Base-by-base conservation (phyloP, 1,284 basidiomycete species). In the Cryptococcus jaspeensis region DNA sequence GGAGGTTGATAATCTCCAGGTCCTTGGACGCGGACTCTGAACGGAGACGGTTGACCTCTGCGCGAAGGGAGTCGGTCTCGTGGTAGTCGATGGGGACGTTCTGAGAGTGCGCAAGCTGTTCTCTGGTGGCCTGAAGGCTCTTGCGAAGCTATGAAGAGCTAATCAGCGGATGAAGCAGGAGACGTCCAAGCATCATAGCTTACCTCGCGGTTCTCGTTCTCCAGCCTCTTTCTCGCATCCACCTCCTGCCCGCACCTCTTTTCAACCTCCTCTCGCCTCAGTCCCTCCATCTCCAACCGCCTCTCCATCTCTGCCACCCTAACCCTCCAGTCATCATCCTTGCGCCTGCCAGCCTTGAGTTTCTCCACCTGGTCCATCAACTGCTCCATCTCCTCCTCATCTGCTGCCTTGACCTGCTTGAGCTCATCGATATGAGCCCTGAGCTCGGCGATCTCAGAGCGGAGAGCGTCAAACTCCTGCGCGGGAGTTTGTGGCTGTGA, bases 21-120 rank as follows among this genome's bases (percentile, higher is more conserved):
- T 93, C 90, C 78, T 87, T 89, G 62, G 85, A 84, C 9, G 90
- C 87, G 63, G 88, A 92, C 70, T 89, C 86, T 58, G 87, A 76
- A 54, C 85, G 82, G 47, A 92, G 74, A 40, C 81, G 78, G 53
- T 85, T 83, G 9, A 87, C 75, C 67, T 91, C 87, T 13, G 84
- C 83, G 55, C 83, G 81, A 53, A 88, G 75, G 2, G 53, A 75
- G 18, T 67, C 72, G 6, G 85, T 74, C 35, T 40, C 41, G 22
- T 16, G 22, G 39, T 32, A 5, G 32, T 37, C 12, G 28, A 20
- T 37, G 36, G 39, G 25, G 13, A 20, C 32, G n/a, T 28, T 36
- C 12, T 22, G 52, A 22, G 56, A 32, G 38, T 55, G 57, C 25
- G 49, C 52, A 36, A 56, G 44, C 36, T 53, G 44, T 9, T 47